Conservation (phyloP, 768 basidiomycete genomes). For the Lactifluus subvellereus region DNA sequence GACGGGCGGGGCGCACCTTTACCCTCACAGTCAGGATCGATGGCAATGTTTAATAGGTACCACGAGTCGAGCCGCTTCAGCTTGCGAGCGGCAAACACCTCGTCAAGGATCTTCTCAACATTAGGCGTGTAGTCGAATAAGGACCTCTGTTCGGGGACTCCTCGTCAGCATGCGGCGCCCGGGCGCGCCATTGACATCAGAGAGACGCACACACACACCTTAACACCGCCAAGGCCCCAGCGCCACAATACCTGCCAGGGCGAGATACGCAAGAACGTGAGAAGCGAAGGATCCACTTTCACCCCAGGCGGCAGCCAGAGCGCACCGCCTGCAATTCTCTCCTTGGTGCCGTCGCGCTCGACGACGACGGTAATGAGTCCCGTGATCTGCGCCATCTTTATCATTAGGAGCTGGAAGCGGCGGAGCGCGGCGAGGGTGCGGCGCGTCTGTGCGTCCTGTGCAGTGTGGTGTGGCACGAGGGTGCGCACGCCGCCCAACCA, state of each 20-base stretch:
- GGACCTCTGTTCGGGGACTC: background rate
- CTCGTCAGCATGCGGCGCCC: no score
- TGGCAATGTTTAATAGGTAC: constrained; percentile 19
- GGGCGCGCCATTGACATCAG: background rate
- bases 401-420: constrained; percentile 21
- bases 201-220: constrained; percentile 13
- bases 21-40: constrained; percentile 21
- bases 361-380: constrained; percentile 17
- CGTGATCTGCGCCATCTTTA: constrained; percentile 7
- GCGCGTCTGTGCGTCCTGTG: background rate
- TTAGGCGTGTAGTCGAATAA: constrained; percentile 13
- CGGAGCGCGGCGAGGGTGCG: constrained; percentile 8
- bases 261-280: constrained; percentile 19
- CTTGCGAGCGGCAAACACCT: constrained; percentile 16
- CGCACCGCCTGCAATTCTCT: constrained; percentile 23
- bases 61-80: constrained; percentile 20
- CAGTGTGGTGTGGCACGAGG: background rate
- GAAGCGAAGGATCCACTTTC: constrained; percentile 13
- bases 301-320: constrained; percentile 24
- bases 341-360: background rate
- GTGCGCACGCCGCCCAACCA: constrained; percentile 23
- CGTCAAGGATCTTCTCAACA: constrained; percentile 12
- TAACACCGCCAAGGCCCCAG: constrained; percentile 22
- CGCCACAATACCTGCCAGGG: constrained; percentile 10
- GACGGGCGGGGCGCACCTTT: constrained; percentile 13